Conservation (phyloP, 176 grass and related monocot species). For the Paspalum vaginatum region DNA sequence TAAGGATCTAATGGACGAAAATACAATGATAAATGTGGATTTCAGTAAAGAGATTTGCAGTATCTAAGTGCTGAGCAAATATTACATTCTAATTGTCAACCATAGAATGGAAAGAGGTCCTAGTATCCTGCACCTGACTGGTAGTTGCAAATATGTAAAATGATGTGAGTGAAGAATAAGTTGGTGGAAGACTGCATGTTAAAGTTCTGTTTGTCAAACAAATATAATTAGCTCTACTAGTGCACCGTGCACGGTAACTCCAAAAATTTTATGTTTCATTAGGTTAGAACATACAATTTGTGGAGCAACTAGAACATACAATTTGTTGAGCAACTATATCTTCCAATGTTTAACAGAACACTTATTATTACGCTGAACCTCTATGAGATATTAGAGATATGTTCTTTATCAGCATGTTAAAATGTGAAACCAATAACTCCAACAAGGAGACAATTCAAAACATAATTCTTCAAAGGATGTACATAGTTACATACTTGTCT, state of each 20-base stretch:
- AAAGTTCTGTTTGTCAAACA: neutral
- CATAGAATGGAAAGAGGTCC: neutral
- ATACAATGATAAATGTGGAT: conserved; percentile 4
- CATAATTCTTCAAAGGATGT: neutral
- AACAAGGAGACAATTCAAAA: neutral
- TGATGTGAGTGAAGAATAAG: neutral
- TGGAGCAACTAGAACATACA: neutral
- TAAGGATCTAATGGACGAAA: conserved; percentile 65
- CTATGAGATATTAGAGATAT: neutral
- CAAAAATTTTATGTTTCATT: neutral
- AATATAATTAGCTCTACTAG: neutral
- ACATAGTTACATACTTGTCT: conserved; percentile 71
- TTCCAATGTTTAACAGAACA: neutral
- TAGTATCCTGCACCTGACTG: conserved; percentile 1
- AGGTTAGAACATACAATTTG: neutral
- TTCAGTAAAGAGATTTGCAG: neutral
- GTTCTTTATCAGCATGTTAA: neutral
- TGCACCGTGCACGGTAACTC: neutral
- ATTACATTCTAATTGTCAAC: neutral
- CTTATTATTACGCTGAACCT: neutral
- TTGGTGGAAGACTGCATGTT: neutral
- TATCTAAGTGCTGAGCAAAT: conserved; percentile 3
- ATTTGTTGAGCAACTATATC: conserved; percentile 10
- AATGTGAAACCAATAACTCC: neutral
- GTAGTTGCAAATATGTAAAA: neutral